phyloP scores from a whole-genome alignment of 2,329 filamentous ascomycete species.

The Zymoseptoria brevis region DNA sequence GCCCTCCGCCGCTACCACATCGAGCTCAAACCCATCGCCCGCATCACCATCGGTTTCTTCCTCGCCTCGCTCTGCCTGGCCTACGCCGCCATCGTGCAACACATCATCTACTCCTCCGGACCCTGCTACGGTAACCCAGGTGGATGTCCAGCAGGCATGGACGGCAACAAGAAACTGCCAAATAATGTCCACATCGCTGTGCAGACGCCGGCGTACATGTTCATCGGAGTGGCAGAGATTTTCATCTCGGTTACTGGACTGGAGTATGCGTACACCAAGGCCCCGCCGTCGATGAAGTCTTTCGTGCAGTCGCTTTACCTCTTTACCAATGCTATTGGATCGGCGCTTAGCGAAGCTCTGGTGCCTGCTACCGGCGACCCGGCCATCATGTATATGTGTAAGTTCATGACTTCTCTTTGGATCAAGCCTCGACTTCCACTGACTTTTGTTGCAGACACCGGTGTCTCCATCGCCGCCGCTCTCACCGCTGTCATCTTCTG shows the following conservation, averaged over 20 bases:
- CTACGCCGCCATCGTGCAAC: conserved; percentile 51
- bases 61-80: conserved; percentile 6
- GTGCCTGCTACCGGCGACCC: conserved; percentile 53
- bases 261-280: conserved; percentile 42
- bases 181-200: conserved; percentile 40
- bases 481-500: conserved; percentile 23
- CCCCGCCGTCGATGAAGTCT: conserved; percentile 40
- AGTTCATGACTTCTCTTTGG: conserved; percentile 26
- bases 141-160: conserved; percentile 29
- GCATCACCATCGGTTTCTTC: conserved; percentile 44
- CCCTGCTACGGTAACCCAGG: conserved; percentile 45
- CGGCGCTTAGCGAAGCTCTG: conserved; percentile 54
- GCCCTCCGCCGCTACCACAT: conserved; percentile 36
- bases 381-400: too few relatives aligned
- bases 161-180: conserved; percentile 27
- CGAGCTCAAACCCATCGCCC: conserved; percentile 43
- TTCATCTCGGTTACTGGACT: conserved; percentile 40
- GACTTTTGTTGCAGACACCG: conserved; percentile 16
- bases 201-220: conserved; percentile 39
- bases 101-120: conserved; percentile 46
- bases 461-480: conserved; percentile 19
- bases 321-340: conserved; percentile 52
- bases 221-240: conserved; percentile 40
- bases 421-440: too few relatives aligned
- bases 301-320: conserved; percentile 51